Evolutionary conservation across 2,329 filamentous ascomycete genomes (phyloP).

Genomic region (Knufia petricola): DNA sequence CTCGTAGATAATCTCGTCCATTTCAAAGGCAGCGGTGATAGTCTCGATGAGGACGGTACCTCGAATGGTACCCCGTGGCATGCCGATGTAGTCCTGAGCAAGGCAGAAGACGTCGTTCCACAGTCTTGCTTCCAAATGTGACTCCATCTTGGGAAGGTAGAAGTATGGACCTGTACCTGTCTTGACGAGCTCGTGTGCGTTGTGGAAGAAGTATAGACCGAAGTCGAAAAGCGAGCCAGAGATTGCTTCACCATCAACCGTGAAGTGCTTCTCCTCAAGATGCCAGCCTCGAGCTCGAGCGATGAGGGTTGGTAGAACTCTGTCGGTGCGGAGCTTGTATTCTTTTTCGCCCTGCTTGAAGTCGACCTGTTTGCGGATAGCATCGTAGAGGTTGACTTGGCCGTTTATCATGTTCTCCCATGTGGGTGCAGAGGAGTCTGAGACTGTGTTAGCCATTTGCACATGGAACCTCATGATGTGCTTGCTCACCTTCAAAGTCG

Average conservation of each 20-base stretch:
- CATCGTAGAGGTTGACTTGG: constrained; percentile 95
- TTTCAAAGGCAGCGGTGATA: constrained; percentile 94
- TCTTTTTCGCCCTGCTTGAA: constrained; percentile 94
- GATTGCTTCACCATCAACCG: constrained; percentile 87
- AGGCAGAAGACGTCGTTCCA: constrained; percentile 99
- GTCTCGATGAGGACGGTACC: constrained; percentile 96
- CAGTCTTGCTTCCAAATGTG: constrained; percentile 87
- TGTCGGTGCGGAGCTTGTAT: constrained; percentile 93
- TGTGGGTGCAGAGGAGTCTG: constrained; percentile 88
- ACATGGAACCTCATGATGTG: not conserved
- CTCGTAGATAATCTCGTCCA: constrained; percentile 99
- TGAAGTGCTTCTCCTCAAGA: constrained; percentile 96
- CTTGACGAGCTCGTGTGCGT: constrained; percentile 77
- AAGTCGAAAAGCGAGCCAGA: constrained; percentile 93
- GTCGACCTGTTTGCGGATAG: constrained; percentile 84
- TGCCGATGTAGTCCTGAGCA: constrained; percentile 82
- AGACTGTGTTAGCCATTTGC: constrained; percentile 7
- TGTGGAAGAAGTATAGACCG: constrained; percentile 98
- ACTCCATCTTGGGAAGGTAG: constrained; percentile 97
- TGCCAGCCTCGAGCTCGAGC: constrained; percentile 95
- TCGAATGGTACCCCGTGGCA: constrained; percentile 84
- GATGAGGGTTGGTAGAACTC: constrained; percentile 78
- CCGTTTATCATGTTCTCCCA: constrained; percentile 99
- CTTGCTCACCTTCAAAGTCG: constrained; percentile 77
- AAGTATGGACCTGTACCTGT: constrained; percentile 89